Base-by-base conservation (phyloP, 352 stramenopile genomes). In the Globisporangium canariense region DNA sequence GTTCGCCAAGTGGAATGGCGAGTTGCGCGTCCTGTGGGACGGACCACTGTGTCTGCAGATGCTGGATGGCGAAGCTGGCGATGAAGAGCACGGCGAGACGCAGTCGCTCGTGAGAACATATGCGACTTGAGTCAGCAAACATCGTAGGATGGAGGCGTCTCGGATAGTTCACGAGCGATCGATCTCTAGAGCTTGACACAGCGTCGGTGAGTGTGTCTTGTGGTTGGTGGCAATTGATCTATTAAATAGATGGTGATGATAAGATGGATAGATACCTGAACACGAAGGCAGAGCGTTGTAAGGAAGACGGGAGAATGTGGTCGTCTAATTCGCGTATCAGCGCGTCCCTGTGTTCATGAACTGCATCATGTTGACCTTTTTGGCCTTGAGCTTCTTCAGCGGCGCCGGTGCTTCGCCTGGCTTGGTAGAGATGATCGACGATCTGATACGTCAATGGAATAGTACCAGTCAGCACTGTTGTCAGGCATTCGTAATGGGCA, bases 351-450 rank as follows among this genome's bases (percentile, higher is more conserved):
- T 70, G 56, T 66, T 88, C 84, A 91, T 91, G 58, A 93, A 93
- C 49, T 86, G 84, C 8, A 93, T 91, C 84, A 93, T 91, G 66
- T 93, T 76, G 58, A 93, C 75, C 54, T 81, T 90, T 65, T 89
- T 91, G 0, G 43, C 59, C 41, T 87, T 89, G 25, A 28, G 53
- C 16, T 54, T 53, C 51, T 53, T 62, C 34, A 67, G 32, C 22
- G 60, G 51, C 36, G 14, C 2, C 14, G 3, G 34, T 8, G n/a
- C 22, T 22, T 20, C 40, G 10, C 47, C 64, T 28, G 50, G 45
- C 2, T 45, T 65, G 30, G 54, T 69, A 22, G 66, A 40, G 45
- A 73, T 56, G 53, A 81, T 55, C 22, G 70, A 74, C n/a, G 75
- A 81, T 30, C 73, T 85, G 25, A 1, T 28, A 28, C 25, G 25